Conservation (phyloP, 2,329 filamentous ascomycete genomes). For the Colletotrichum simmondsii region DNA sequence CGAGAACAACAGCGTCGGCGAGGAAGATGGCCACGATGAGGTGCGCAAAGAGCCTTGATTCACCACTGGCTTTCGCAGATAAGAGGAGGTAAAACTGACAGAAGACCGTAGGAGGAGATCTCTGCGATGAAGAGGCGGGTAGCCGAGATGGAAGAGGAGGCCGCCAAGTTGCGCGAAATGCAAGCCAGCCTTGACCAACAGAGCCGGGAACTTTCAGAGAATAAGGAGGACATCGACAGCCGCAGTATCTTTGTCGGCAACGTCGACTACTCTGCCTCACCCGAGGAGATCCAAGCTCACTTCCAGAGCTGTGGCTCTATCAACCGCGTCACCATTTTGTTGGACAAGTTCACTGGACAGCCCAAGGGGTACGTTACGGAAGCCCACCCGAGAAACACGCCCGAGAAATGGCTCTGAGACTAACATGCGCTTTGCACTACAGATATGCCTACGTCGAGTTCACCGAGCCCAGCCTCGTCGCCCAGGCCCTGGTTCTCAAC, state of each 20-base stretch:
- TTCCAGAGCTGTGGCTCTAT: constrained; percentile 98
- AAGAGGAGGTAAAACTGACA: constrained; percentile 36
- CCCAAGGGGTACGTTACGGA: constrained; percentile 89
- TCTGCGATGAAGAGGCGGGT: constrained; percentile 88
- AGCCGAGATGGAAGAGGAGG: constrained; percentile 91
- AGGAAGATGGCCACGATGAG: constrained; percentile 59
- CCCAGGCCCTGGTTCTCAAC: constrained; percentile 93
- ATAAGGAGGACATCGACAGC: constrained; percentile 94
- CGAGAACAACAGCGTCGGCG: constrained; percentile 40
- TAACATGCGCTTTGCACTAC: constrained; percentile 33
- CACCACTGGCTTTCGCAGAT: constrained; percentile 30
- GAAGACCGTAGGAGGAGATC: constrained; percentile 74
- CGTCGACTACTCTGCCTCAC: constrained; percentile 96
- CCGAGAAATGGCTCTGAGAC: background rate
- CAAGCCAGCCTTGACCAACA: constrained; percentile 87
- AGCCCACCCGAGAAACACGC: background rate
- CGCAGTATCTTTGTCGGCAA: constrained; percentile 99
- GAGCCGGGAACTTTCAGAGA: constrained; percentile 77
- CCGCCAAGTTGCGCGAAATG: constrained; percentile 87
- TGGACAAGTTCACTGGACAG: constrained; percentile 98
- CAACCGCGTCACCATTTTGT: constrained; percentile 95
- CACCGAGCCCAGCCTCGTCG: constrained; percentile 90
- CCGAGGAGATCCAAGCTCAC: constrained; percentile 97
- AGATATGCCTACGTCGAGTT: constrained; percentile 99
- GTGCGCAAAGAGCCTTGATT: constrained; percentile 45